Evolutionary conservation across 352 stramenopile genomes (phyloP).

Genomic region (Globisporangium abappressorium): DNA sequence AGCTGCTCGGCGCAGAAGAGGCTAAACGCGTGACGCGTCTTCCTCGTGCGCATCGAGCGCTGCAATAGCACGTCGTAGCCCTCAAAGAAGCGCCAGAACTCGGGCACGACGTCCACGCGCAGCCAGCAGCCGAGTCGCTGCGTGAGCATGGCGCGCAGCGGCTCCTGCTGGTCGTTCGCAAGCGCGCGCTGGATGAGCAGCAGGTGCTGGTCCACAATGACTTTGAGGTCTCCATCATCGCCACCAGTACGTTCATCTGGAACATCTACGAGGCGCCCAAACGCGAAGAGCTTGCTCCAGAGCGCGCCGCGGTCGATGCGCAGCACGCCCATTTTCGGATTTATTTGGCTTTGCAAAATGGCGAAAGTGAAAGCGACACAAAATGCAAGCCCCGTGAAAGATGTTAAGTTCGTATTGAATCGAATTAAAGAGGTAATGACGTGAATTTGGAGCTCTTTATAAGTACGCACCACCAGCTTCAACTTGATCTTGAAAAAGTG

Average conservation of each 20-base stretch:
- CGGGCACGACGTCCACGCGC: slow-evolving; percentile 51
- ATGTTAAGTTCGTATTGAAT: not conserved
- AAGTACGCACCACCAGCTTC: not conserved
- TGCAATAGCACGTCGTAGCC: slow-evolving; percentile 20
- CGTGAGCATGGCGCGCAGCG: slow-evolving; percentile 55
- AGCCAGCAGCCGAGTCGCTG: slow-evolving; percentile 67
- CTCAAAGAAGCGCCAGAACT: slow-evolving; percentile 67
- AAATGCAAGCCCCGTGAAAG: not conserved
- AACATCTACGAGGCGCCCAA: slow-evolving; percentile 31
- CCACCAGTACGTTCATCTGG: not conserved
- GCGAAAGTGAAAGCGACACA: not conserved
- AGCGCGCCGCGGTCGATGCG: slow-evolving; percentile 60
- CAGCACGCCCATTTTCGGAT: slow-evolving; percentile 25
- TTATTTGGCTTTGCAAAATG: not conserved
- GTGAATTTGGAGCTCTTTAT: not conserved
- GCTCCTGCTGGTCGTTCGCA: slow-evolving; percentile 28
- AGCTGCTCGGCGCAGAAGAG: slow-evolving; percentile 63
- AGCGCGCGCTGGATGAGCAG: slow-evolving; percentile 37
- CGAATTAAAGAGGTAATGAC: not conserved
- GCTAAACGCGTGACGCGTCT: slow-evolving; percentile 30
- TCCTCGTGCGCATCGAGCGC: slow-evolving; percentile 17
- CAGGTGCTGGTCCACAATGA: slow-evolving; percentile 22
- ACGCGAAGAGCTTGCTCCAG: slow-evolving; percentile 68
- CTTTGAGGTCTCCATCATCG: slow-evolving; percentile 6
- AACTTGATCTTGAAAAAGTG: not conserved